Conservation (phyloP, 2,329 filamentous ascomycete species). For the Paraphoma chrysanthemicola region DNA sequence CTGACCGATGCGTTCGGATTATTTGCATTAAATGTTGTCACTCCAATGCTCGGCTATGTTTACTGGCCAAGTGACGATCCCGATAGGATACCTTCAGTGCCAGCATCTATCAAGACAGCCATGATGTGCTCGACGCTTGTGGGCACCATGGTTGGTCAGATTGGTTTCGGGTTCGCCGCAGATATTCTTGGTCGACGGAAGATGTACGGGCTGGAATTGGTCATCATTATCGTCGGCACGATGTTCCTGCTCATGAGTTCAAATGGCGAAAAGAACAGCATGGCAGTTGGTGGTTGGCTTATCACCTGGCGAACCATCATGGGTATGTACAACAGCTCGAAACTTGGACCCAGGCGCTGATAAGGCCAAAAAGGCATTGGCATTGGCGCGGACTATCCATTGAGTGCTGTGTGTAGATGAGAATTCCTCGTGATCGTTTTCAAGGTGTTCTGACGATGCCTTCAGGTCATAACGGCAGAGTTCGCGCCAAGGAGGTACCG, state of each 20-base stretch:
- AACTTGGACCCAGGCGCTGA: neutral
- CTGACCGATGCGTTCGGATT: slow-evolving; percentile 50
- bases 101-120: slow-evolving; percentile 42
- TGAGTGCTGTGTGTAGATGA: slow-evolving; percentile 36
- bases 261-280: slow-evolving; percentile 41
- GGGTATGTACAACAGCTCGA: slow-evolving; percentile 28
- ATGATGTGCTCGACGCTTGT: slow-evolving; percentile 49
- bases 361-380: slow-evolving; percentile 30
- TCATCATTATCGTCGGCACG: slow-evolving; percentile 50
- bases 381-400: slow-evolving; percentile 48
- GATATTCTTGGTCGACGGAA: slow-evolving; percentile 48
- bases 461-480: slow-evolving; percentile 45
- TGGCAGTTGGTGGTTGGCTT: slow-evolving; percentile 49
- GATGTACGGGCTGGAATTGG: slow-evolving; percentile 50
- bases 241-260: slow-evolving; percentile 50
- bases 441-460: neutral
- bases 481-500: slow-evolving; percentile 48
- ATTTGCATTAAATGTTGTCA: slow-evolving; percentile 50
- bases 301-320: slow-evolving; percentile 50
- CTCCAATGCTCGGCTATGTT: slow-evolving; percentile 49
- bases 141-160: slow-evolving; percentile 48
- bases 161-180: slow-evolving; percentile 49
- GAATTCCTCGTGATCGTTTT: too few species aligned
- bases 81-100: slow-evolving; percentile 30
- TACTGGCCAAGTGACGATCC: slow-evolving; percentile 42